Percentiles rank a stretch among this genome's conserved stretches.
These are phyloP conservation scores for Parmelia sp. DNA, from an alignment of 495 filamentous ascomycete species.

Conservation along the genomic window DNA sequence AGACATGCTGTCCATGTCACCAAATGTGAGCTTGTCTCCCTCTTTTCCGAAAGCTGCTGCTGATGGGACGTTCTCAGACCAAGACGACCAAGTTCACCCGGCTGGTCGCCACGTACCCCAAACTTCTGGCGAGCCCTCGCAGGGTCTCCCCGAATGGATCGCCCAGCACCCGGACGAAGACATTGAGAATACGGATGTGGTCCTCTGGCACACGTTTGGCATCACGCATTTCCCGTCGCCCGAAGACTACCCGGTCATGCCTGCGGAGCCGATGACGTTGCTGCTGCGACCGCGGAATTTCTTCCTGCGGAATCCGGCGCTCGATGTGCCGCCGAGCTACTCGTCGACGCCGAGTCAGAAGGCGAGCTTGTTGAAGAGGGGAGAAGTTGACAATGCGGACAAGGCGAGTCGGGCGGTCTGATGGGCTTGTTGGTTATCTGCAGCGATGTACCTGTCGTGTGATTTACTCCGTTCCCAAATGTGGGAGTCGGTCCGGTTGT, in stretches of 20 bases:
- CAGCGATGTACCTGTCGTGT: background rate
- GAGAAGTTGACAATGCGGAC: slow-evolving; percentile 31
- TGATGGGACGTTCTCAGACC: slow-evolving; percentile 45
- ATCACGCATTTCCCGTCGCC: slow-evolving; percentile 87
- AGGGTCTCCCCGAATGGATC: slow-evolving; percentile 79
- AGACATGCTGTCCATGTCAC: slow-evolving; percentile 89
- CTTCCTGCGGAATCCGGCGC: slow-evolving; percentile 74
- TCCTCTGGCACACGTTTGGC: slow-evolving; percentile 96
- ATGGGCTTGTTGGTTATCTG: background rate
- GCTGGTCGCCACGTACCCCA: slow-evolving; percentile 92
- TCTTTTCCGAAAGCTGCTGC: background rate
- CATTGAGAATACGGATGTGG: slow-evolving; percentile 80
- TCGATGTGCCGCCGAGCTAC: slow-evolving; percentile 83
- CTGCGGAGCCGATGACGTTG: slow-evolving; percentile 80
- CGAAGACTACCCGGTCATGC: slow-evolving; percentile 96
- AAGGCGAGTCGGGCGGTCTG: slow-evolving; percentile 12
- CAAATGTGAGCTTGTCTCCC: slow-evolving; percentile 55
- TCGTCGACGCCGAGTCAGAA: slow-evolving; percentile 67
- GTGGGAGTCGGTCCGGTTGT: too few species aligned
- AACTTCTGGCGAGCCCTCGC: slow-evolving; percentile 76
- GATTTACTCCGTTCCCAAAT: too few species aligned
- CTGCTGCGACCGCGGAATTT: slow-evolving; percentile 82
- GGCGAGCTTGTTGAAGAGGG: slow-evolving; percentile 31
- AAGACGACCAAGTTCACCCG: slow-evolving; percentile 81
- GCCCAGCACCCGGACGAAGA: slow-evolving; percentile 54